These are phyloP conservation scores for Furculomyces boomerangus DNA, from an alignment of 371 early-diverging fungal species.

Conservation along the genomic window DNA sequence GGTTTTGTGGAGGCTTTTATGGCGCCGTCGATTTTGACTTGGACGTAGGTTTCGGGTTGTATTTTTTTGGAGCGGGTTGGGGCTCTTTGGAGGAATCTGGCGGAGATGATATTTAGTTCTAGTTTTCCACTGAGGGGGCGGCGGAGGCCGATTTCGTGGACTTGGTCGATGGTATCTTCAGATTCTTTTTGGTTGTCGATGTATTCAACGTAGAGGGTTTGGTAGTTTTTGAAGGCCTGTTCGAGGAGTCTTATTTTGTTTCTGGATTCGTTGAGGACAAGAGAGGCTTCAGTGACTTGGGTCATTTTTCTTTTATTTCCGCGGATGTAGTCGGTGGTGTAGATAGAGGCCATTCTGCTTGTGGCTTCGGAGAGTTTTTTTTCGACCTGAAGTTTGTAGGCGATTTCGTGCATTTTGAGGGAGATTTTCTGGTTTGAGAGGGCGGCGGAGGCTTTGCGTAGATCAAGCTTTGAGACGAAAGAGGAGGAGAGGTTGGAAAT, in stretches of 20 bases:
- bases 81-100: constrained; percentile 42
- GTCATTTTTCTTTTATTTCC: constrained; percentile 18
- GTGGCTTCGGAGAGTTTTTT: constrained; percentile 63
- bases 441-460: constrained; percentile 52
- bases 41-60: constrained; percentile 42
- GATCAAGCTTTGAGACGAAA: constrained; percentile 29
- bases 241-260: constrained; percentile 63
- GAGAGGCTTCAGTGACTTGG: constrained; percentile 14
- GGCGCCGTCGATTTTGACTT: constrained; percentile 67
- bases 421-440: constrained; percentile 71
- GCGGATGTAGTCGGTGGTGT: constrained; percentile 17
- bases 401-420: constrained; percentile 63
- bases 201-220: constrained; percentile 57
- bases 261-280: constrained; percentile 35
- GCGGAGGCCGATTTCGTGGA: constrained; percentile 42
- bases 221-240: constrained; percentile 66
- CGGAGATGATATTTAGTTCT: constrained; percentile 41
- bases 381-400: constrained; percentile 78
- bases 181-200: constrained; percentile 42
- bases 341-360: constrained; percentile 29
- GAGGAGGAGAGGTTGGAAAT: constrained; percentile 9
- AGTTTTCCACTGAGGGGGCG: constrained; percentile 56
- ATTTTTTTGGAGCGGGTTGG: constrained; percentile 35
- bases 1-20: constrained; percentile 51
- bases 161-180: constrained; percentile 10